Base-by-base conservation (phyloP, 2,329 filamentous ascomycete genomes). In the Karstenula rhodostoma region DNA sequence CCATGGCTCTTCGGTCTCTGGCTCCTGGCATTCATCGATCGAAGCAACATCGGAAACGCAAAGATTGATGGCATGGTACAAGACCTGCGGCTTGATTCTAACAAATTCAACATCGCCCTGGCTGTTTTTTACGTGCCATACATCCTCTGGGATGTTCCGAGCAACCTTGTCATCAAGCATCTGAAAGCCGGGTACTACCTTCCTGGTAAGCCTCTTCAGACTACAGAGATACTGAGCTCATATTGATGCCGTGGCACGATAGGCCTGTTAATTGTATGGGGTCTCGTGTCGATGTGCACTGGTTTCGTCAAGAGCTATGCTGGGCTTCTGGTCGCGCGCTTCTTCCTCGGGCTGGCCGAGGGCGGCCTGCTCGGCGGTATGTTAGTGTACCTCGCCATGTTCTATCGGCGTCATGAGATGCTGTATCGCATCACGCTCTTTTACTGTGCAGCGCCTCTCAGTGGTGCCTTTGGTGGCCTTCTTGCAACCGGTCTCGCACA, bases 11-110 rank as follows among this genome's bases (percentile, higher is more conserved):
- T 82, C 49, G 71, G 73, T 10, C 73, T 83, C 15, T 83, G 79
- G 78, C 75, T 82, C 4, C 73, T 83, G n/a, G 79, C 80, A 8
- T 82, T 82, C 72, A 82, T 83, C 58, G 81, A 83, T 64, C 71
- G 80, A 25, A 73, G 67, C 57, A 78, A 78, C 57, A 75, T 78
- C 46, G 78, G 80, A 37, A 82, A 82, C 51, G 80, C 80, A 0
- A 75, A 77, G 40, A 78, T 82, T 53, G 78, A 79, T 22, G 79
- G 80, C 29, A 70, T 82, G 0, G 65, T 71, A 10, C 67, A 72
- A 1, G 77, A 81, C n/a, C 72, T 82, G 19, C 42, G 75, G 2
- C 75, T 82, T 15, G 71, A 71, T 17, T 75, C 75, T 12, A 74
- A 78, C 55, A 76, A 77, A 19, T 82, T 78, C 74, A 82, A 82